phyloP scores from a whole-genome alignment of 305 asterid species.

The Lippia alba region DNA sequence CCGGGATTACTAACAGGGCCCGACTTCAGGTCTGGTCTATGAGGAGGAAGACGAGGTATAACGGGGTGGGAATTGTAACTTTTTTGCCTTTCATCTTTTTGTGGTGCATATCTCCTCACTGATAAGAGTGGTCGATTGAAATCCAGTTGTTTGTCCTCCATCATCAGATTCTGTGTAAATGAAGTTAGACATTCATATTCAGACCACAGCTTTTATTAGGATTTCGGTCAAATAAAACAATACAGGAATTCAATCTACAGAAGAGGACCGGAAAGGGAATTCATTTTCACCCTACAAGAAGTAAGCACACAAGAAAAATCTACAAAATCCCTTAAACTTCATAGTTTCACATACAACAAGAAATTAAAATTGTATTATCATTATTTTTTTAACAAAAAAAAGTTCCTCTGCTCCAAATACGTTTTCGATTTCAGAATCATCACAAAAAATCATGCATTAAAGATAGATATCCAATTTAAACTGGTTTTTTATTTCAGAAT shows the following conservation, averaged over 20 bases:
- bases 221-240: not conserved
- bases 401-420: not conserved
- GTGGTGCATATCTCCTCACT: conserved; percentile 55
- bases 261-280: not conserved
- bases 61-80: conserved; percentile 22
- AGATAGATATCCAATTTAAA: no score
- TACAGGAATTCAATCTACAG: not conserved
- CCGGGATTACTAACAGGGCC: conserved; percentile 83
- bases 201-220: not conserved
- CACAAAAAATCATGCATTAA: conserved; percentile 12
- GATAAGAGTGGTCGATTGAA: conserved; percentile 68
- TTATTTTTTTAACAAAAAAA: not conserved
- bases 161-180: conserved; percentile 48
- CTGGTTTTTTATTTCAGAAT: not conserved
- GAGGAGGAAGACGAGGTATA: conserved; percentile 51
- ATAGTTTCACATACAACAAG: conserved; percentile 8
- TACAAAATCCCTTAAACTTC: not conserved
- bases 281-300: not conserved
- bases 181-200: conserved; percentile 3
- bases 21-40: conserved; percentile 67
- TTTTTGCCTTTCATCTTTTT: conserved; percentile 32
- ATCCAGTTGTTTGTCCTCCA: conserved; percentile 71
- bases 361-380: not conserved
- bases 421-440: not conserved
- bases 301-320: not conserved